Conservation (phyloP, 805 yeast species). For the Ogataea pini region DNA sequence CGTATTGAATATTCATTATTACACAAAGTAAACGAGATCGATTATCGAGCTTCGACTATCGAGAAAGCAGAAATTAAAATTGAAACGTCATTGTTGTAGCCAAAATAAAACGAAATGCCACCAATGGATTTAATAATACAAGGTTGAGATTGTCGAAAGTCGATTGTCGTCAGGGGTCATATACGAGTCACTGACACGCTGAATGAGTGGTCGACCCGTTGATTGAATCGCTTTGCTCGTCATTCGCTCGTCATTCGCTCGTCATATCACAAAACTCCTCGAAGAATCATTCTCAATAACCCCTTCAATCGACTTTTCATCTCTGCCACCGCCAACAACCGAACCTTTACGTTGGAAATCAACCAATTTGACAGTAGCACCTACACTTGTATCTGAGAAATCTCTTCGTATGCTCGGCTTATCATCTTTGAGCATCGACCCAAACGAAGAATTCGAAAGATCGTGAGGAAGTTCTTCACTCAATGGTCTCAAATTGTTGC, state of each 20-base stretch:
- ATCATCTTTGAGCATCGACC: slow-evolving; percentile 7
- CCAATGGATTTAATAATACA: not conserved
- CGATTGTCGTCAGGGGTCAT: too few relatives aligned
- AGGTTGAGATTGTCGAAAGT: too few relatives aligned
- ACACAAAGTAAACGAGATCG: not conserved
- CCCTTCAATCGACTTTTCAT: slow-evolving; percentile 23
- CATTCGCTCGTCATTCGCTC: too few relatives aligned
- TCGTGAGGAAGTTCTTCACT: slow-evolving; percentile 19
- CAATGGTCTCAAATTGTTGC: slow-evolving; percentile 16
- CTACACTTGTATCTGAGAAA: slow-evolving; percentile 15
- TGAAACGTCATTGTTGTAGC: not conserved
- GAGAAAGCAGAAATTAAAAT: too few relatives aligned
- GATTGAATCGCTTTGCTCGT: too few relatives aligned
- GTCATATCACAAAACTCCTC: slow-evolving; percentile 2
- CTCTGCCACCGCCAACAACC: slow-evolving; percentile 36
- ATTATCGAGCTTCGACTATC: too few relatives aligned
- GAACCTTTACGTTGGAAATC: slow-evolving; percentile 48
- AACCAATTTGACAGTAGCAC: slow-evolving; percentile 43
- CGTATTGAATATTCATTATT: not conserved
- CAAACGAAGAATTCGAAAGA: slow-evolving; percentile 5
- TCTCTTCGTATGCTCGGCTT: slow-evolving; percentile 10
- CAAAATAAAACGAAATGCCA: too few relatives aligned
- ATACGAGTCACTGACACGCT: too few relatives aligned
- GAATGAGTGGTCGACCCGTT: too few relatives aligned
- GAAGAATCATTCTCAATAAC: slow-evolving; percentile 24